These are phyloP conservation scores for Xylariaceae sp. DNA, from an alignment of 2,329 filamentous ascomycete genomes.

Conservation along the genomic window DNA sequence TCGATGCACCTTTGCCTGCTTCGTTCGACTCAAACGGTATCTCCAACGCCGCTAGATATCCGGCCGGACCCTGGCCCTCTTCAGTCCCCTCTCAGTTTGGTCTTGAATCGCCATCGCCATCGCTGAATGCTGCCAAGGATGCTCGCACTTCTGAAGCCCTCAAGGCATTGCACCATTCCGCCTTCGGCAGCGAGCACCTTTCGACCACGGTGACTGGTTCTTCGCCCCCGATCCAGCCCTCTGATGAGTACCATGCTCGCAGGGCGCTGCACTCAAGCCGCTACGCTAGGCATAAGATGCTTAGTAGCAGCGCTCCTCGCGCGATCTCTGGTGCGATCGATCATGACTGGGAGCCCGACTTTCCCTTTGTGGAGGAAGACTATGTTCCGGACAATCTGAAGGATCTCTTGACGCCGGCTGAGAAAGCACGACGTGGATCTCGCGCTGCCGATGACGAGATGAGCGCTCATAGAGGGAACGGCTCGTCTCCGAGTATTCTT, in stretches of 20 bases:
- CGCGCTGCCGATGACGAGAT: conserved; percentile 50
- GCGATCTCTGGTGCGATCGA: conserved; percentile 59
- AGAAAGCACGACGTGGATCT: conserved; percentile 61
- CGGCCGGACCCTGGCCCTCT: conserved; percentile 74
- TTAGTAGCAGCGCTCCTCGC: conserved; percentile 64
- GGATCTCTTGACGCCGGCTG: conserved; percentile 60
- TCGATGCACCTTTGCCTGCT: conserved; percentile 86
- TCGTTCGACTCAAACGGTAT: conserved; percentile 97
- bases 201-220: conserved; percentile 39
- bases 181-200: conserved; percentile 64
- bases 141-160: conserved; percentile 57
- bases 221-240: conserved; percentile 30
- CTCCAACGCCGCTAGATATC: conserved; percentile 80
- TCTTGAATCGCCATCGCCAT: conserved; percentile 76
- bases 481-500: conserved; percentile 32
- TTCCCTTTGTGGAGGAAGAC: conserved; percentile 78
- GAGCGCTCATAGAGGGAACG: conserved; percentile 33
- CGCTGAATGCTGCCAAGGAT: conserved; percentile 59
- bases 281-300: conserved; percentile 60
- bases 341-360: conserved; percentile 60
- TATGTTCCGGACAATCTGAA: conserved; percentile 71
- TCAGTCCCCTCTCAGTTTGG: conserved; percentile 91
- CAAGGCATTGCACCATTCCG: conserved; percentile 60
- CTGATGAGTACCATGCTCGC: conserved; percentile 62
- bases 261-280: conserved; percentile 65